phyloP scores from a whole-genome alignment of 2,329 filamentous ascomycete genomes.

The Botrytis hyacinthi region DNA sequence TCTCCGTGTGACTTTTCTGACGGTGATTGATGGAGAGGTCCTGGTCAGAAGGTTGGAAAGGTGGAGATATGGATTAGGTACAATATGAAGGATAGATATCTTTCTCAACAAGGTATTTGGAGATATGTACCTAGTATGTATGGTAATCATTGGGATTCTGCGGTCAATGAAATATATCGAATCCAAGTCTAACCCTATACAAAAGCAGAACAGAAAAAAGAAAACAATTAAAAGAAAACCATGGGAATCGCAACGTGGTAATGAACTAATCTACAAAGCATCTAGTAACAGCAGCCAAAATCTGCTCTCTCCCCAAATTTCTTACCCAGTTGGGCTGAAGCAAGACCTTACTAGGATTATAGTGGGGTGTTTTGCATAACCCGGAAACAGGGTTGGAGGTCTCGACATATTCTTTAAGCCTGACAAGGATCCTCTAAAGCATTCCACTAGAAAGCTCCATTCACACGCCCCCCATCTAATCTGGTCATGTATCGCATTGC shows the following conservation, averaged over 20 bases:
- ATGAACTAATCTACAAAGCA: not conserved
- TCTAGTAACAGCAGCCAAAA: conserved; percentile 3
- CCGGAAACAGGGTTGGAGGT: conserved; percentile 14
- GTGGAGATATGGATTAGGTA: conserved; percentile 4
- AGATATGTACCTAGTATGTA: not conserved
- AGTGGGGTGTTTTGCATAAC: conserved; percentile 19
- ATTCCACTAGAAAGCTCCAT: not conserved
- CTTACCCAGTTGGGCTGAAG: conserved; percentile 19
- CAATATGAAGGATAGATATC: not conserved
- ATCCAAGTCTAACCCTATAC: not conserved
- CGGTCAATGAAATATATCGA: not conserved
- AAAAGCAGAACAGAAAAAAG: not conserved
- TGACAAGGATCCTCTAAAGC: not conserved
- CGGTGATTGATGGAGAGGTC: not conserved
- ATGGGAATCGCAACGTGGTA: not conserved
- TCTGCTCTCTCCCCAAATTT: not conserved
- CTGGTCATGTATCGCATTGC: not conserved
- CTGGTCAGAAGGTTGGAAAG: conserved; percentile 16
- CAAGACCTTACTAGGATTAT: conserved; percentile 15
- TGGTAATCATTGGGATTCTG: not conserved
- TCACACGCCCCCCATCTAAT: not conserved
- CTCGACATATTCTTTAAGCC: conserved; percentile 9
- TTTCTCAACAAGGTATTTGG: not conserved
- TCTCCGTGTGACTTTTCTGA: conserved; percentile 13
- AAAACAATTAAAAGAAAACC: not conserved